Conservation (phyloP, 495 filamentous ascomycete genomes). For the Parathielavia appendiculata region DNA sequence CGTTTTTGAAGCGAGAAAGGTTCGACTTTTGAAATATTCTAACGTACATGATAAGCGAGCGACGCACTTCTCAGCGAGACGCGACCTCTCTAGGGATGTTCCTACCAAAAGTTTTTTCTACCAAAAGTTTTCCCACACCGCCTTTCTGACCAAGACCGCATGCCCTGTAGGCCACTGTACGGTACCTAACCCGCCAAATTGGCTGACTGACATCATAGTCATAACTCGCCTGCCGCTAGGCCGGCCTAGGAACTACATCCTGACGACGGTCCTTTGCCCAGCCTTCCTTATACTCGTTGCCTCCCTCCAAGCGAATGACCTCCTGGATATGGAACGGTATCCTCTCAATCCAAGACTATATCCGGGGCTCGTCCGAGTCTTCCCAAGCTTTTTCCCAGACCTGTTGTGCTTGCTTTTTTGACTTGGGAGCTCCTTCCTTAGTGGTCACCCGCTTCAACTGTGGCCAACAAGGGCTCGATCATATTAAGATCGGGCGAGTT, state of each 20-base stretch:
- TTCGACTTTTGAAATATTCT: too few relatives aligned
- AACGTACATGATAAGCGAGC: too few relatives aligned
- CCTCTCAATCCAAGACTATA: not conserved
- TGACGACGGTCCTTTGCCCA: not conserved
- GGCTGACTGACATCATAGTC: not conserved
- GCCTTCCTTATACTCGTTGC: not conserved
- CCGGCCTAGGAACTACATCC: not conserved
- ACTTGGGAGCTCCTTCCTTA: not conserved
- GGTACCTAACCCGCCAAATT: not conserved
- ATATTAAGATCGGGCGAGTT: not conserved
- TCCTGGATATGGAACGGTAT: not conserved
- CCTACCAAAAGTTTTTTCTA: too few relatives aligned
- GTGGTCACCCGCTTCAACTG: not conserved
- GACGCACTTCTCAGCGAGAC: too few relatives aligned
- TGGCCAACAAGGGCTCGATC: not conserved
- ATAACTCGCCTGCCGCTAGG: not conserved
- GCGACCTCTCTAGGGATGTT: too few relatives aligned
- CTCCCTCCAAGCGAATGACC: not conserved
- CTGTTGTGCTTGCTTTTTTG: not conserved
- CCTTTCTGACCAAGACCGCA: not conserved
- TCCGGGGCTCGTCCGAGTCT: not conserved
- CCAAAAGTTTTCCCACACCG: too few relatives aligned
- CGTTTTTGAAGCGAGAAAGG: too few relatives aligned
- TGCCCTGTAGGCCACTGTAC: not conserved
- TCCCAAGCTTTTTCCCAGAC: not conserved